Base-by-base conservation (phyloP, 129 eudicot genomes). In the Daucus carota region DNA sequence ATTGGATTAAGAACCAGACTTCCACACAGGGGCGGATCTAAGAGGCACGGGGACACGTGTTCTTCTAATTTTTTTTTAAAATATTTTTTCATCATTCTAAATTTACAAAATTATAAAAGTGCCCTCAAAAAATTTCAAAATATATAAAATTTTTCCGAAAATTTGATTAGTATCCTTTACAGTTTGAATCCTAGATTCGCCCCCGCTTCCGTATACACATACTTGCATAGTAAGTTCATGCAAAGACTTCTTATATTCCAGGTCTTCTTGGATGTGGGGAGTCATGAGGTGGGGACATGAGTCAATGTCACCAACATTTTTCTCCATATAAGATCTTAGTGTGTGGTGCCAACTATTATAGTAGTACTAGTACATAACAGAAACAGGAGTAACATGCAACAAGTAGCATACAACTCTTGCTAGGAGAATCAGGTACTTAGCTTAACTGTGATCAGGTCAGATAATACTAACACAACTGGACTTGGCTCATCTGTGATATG, bases 401-500 rank as follows among this genome's bases (percentile, higher is more conserved):
- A 54, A 54, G 62, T 22, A n/a, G 45, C 26, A 67, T 7, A 33
- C 2, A 0, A 33, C 2, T 0, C n/a, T 0, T 0, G 4, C 12
- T 18, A 1, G 29, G 22, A 9, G 11, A 34, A 17, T 0, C 72
- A 16, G 43, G 17, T 54, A 45, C 14, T 45, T 14, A 45, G 48
- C 18, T 45, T 2, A 45, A 45, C 18, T 45, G 4, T 13, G 0
- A 45, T 12, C 13, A 45, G 14, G 0, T n/a, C 16, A 45, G 5
- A 62, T n/a, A 66, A 18, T 16, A 34, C 44, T 16, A 33, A 32
- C 42, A 65, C 26, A 32, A 20, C 41, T 22, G 10, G 46, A 20
- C 26, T 18, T 20, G 6, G 78, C 78, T 54, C 1, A 13, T 8
- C n/a, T 57, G 65, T 57, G 65, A 57, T 9, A 90, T 90, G 92